Base-by-base conservation (phyloP, 352 stramenopile species). In the Pythium plurisporium region DNA sequence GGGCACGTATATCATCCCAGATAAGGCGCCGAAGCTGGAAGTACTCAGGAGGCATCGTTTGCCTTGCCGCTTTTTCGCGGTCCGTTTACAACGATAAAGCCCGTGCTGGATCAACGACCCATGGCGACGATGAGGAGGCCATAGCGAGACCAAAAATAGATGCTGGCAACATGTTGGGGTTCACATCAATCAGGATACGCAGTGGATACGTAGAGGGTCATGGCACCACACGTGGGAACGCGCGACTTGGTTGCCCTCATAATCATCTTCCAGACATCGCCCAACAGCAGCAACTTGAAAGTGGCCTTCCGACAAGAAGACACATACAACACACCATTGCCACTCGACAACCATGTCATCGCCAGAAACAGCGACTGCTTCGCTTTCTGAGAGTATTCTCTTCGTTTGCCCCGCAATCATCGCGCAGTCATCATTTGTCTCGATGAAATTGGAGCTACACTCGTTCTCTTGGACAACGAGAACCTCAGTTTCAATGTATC, bases 11-110 rank as follows among this genome's bases (percentile, higher is more conserved):
- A 41, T 93, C 80, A n/a, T 90, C 77, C 82, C 82, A 93, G 2
- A 93, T 59, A 51, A 93, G 64, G 43, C 69, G 79, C 30, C 80
- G 74, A 20, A 90, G 70, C 27, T 82, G 74, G 46, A 93, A 93
- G 42, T 73, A 81, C 41, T 87, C 80, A 30, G 58, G 76, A 36
- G 53, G n/a, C 67, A 70, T 80, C 14, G 26, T 34, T 4, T 36
- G 7, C 43, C 27, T 5, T 29, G 22, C 26, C 26, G 10, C 26
- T 29, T 40, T 7, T 15, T 51, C 19, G 30, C 14, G 12, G 31
- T 55, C 23, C n/a, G 0, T 55, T 38, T 15, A 10, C 33, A 15
- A 10, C 33, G 33, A 15, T 15, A 10, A 38, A n/a, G n/a, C n/a
- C n/a, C n/a, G n/a, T n/a, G n/a, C n/a, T n/a, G n/a, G n/a, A n/a